These are phyloP conservation scores for Picea abies DNA, from an alignment of 83 land plant genomes.

Conservation along the genomic window DNA sequence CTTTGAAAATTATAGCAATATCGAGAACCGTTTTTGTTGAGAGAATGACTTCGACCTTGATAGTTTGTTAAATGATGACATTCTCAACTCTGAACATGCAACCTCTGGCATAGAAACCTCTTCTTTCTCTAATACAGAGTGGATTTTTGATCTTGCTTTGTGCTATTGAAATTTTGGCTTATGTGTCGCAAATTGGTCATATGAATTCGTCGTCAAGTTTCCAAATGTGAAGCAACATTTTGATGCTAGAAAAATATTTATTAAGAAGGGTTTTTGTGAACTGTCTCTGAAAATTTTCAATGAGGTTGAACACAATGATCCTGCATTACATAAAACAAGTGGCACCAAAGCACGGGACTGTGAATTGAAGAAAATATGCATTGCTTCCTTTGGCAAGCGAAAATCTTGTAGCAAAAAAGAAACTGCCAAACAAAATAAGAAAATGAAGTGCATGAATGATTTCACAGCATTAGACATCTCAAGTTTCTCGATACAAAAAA, in stretches of 20 bases:
- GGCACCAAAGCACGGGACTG: background rate
- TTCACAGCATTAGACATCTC: too few relatives aligned
- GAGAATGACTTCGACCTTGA: background rate
- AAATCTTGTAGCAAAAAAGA: too few relatives aligned
- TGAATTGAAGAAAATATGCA: background rate
- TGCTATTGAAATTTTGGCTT: background rate
- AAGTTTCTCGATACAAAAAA: too few relatives aligned
- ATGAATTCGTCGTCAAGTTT: background rate
- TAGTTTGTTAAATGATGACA: background rate
- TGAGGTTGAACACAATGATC: background rate
- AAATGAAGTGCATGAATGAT: too few relatives aligned
- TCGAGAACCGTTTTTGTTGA: background rate
- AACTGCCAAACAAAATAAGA: too few relatives aligned
- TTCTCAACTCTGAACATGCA: background rate
- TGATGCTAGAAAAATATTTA: background rate
- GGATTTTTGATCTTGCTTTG: background rate
- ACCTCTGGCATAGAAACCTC: background rate
- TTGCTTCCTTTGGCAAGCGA: background rate
- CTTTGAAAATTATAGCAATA: background rate
- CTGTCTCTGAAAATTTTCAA: background rate
- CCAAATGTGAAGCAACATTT: background rate
- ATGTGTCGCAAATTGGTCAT: background rate
- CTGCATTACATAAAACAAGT: background rate
- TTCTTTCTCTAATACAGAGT: background rate
- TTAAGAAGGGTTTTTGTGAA: background rate